Evolutionary conservation across 441 rosid species (phyloP), one percentile per base, ranked within the genome.

Genomic region (Mallotus repandus): DNA sequence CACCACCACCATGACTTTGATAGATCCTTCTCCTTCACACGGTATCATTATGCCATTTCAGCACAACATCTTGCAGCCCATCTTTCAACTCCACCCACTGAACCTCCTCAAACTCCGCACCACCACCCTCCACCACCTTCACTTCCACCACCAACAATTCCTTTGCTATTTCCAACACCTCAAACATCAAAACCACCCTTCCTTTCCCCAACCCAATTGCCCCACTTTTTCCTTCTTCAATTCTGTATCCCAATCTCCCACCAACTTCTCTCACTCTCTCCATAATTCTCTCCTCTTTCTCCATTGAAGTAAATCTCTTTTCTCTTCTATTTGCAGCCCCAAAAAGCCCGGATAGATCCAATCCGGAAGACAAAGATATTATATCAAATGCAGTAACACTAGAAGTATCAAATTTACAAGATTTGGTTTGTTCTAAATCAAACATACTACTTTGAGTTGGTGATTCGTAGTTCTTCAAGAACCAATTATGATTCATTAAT

Each of bases 281-380:
- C 81, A 74, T 80, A 19, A 89, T 88, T 70, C 81, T 82, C 57
- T 88, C 86, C 55, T 70, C 75, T 18, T 85, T 76, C 55, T 83
- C 92, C 61, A 22, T 78, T 0, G 97, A 87, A 1, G 93, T 85
- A 74, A 91, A 95, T 68, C 98, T 87, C 86, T 79, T 87, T 22
- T 84, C 89, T 54, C 71, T 88, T 79, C 77, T 82, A 48, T 69
- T 64, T 59, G 38, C 69, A 16, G 14, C 76, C 79, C 89, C 89
- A 52, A 95, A 92, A 59, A 95, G 83, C 12, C 99, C 94, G 0
- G 99, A 95, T 59, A 92, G 84, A 80, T 95, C 90, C 76, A 95
- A 68, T 7, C 97, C 98, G 0, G 98, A 85, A 0, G 97, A 92
- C 25, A 91, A 48, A 2, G 99, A 89, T 58, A 94, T 92, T 43